These are phyloP conservation scores for Scutellospora calospora DNA, from an alignment of 371 early-diverging fungal species.

Conservation along the genomic window DNA sequence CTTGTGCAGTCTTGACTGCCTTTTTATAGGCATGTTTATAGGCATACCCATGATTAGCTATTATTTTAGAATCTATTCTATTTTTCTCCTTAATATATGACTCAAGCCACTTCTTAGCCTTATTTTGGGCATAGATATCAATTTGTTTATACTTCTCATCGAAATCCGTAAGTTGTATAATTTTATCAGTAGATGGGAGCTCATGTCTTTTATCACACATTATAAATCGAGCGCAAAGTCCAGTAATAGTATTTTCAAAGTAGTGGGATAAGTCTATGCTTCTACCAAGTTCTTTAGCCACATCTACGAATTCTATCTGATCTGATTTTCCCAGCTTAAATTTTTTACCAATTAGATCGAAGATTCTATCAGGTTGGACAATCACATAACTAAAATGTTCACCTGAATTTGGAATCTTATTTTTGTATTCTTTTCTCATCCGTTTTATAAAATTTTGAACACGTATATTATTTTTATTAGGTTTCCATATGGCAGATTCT, in stretches of 20 bases:
- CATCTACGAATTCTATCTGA: slow-evolving; percentile 5
- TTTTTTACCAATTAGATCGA: slow-evolving; percentile 9
- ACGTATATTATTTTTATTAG: slow-evolving; percentile 30
- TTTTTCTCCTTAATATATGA: background rate
- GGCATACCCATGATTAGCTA: background rate
- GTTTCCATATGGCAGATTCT: background rate
- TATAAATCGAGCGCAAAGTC: slow-evolving; percentile 18
- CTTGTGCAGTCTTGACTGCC: background rate
- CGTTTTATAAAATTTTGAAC: background rate
- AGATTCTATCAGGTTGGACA: background rate
- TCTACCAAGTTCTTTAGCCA: slow-evolving; percentile 5
- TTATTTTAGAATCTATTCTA: background rate
- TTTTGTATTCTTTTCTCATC: slow-evolving; percentile 15
- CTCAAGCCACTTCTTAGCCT: slow-evolving; percentile 13
- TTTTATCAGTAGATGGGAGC: background rate
- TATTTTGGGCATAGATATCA: background rate
- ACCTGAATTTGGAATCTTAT: slow-evolving; percentile 9
- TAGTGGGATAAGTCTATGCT: background rate
- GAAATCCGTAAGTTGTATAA: background rate
- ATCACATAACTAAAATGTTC: slow-evolving; percentile 34
- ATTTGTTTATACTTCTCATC: slow-evolving; percentile 11
- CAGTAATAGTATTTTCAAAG: slow-evolving; percentile 18
- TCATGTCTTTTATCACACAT: slow-evolving; percentile 25
- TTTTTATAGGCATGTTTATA: background rate
- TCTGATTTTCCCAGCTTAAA: background rate